Base-by-base conservation (phyloP, 257 asterid genomes). In the Misopates orontium region DNA sequence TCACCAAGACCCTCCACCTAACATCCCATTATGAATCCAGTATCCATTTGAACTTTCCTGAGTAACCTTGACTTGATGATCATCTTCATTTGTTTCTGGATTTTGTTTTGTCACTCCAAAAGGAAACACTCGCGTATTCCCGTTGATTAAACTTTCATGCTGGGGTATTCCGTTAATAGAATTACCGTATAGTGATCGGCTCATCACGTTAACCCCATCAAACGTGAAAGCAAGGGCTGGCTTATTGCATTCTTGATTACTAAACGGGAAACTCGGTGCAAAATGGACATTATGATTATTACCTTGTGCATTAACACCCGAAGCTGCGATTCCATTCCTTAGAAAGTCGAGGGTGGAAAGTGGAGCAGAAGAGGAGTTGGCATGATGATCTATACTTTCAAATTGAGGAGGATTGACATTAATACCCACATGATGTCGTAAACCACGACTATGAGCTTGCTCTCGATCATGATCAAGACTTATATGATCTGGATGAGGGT, bases 1-100 rank as follows among this genome's bases (percentile, higher is more conserved):
- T 71, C 70, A 82, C 87, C 87, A 88, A 47, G 83, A 72, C 31
- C 78, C 85, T 67, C 90, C 86, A 59, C 90, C 84, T 60, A 88
- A 68, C 83, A 85, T 80, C 56, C 91, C 95, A 71, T 71, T 8
- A 28, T 28, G 2, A 9, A 36, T 86, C 96, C 95, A 88, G 22
- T 69, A 84, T 57, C 89, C 90, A 76, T 78, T 82, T 49, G 86
- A 56, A 77, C 72, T 82, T 9, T 85, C n/a, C n/a, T n/a, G n/a
- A n/a, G n/a, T n/a, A n/a, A 41, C 73, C 82, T 49, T 74, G 80
- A 68, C n/a, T n/a, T 77, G 64, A 36, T 11, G 58, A 59, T 71
- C 66, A 10, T 14, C 70, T 40, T 78, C 77, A 64, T 42, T 76
- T 70, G 82, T 76, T 50, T 66, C 44, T 23, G 85, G 44, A 50